phyloP scores from a whole-genome alignment of 441 rosid species.

The Gossypium armourianum region DNA sequence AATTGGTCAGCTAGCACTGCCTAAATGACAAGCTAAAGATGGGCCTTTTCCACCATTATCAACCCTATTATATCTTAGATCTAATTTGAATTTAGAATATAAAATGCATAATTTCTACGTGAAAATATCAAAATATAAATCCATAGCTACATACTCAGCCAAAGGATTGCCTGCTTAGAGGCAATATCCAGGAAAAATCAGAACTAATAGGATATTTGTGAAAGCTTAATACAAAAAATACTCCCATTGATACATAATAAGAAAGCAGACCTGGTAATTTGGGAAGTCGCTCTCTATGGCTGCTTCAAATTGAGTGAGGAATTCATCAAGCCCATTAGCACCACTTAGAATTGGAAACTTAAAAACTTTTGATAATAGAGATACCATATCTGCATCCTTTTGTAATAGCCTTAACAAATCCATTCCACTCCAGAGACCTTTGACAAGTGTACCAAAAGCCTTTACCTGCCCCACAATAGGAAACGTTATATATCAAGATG shows the following conservation, averaged over 20 bases:
- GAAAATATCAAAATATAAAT: not conserved
- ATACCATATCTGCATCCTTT: conserved; percentile 40
- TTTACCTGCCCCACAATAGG: conserved; percentile 47
- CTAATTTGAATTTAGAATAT: not conserved
- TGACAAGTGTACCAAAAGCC: conserved; percentile 68
- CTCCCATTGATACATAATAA: not conserved
- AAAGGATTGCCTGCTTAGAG: not conserved
- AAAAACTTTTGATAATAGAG: conserved; percentile 38
- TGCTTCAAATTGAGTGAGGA: conserved; percentile 75
- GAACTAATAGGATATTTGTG: not conserved
- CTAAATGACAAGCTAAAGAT: not conserved
- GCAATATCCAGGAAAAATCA: not conserved
- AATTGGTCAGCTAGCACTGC: not conserved
- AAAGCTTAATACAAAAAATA: not conserved
- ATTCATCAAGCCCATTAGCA: conserved; percentile 44
- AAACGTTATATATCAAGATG: not conserved
- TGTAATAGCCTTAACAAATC: conserved; percentile 52
- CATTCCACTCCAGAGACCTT: conserved; percentile 68
- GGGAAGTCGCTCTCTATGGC: conserved; percentile 82
- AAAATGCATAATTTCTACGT: not conserved
- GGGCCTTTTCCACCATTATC: not conserved
- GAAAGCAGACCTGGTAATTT: conserved; percentile 56
- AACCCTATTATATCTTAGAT: not conserved
- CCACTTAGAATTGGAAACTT: conserved; percentile 52
- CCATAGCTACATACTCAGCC: not conserved